phyloP scores from a whole-genome alignment of 805 yeast genomes.

The Wickerhamiella sorbophila region DNA sequence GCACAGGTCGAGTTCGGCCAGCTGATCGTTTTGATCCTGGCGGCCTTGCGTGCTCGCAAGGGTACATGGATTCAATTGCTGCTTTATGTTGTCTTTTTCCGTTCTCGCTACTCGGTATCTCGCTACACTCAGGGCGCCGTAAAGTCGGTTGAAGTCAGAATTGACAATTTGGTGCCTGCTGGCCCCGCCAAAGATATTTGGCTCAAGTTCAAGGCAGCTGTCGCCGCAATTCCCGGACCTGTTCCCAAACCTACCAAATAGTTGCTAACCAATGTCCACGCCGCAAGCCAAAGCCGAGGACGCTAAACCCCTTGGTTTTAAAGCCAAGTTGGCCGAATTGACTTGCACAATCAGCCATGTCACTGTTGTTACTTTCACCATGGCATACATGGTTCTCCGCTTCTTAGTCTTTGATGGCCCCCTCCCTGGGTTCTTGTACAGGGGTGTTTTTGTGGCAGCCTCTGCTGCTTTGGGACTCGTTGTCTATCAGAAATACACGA shows the following conservation, averaged over 20 bases:
- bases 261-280: neutral
- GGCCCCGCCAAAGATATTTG: constrained; percentile 33
- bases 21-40: constrained; percentile 25
- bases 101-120: constrained; percentile 64
- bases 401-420: constrained; percentile 15
- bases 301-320: neutral
- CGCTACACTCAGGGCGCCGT: constrained; percentile 54
- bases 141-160: constrained; percentile 52
- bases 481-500: constrained; percentile 40
- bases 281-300: neutral
- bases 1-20: constrained; percentile 42
- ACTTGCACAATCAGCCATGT: constrained; percentile 17
- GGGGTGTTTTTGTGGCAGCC: constrained; percentile 46
- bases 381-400: constrained; percentile 9
- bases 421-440: constrained; percentile 38
- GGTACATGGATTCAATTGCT: constrained; percentile 43
- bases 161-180: constrained; percentile 46
- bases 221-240: constrained; percentile 13
- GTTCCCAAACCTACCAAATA: neutral
- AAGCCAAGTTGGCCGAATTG: constrained; percentile 10
- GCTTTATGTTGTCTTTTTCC: constrained; percentile 47
- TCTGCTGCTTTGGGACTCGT: constrained; percentile 65
- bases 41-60: constrained; percentile 43
- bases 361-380: constrained; percentile 11
- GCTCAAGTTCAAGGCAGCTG: constrained; percentile 31